These are phyloP conservation scores for Azolla pinnata DNA, from an alignment of 75 land plant genomes.

Conservation along the genomic window DNA sequence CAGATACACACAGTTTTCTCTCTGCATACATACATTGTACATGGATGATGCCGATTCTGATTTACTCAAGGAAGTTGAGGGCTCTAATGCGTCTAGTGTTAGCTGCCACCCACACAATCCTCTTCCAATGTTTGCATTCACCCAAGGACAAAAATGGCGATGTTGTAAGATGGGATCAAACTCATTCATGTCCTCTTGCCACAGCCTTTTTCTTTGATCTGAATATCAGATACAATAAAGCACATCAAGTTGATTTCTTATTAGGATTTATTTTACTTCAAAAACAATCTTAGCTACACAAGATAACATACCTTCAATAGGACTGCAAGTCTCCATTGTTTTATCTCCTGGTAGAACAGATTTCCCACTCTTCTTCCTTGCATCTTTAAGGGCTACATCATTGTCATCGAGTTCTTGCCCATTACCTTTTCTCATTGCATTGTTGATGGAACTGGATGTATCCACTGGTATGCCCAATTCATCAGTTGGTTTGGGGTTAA, in stretches of 20 bases:
- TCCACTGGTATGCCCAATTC: background rate
- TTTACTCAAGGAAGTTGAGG: constrained; percentile 5
- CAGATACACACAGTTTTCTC: background rate
- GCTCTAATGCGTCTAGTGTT: constrained; percentile 46
- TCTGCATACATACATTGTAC: constrained; percentile 16
- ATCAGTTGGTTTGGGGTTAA: too few relatives aligned
- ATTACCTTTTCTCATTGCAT: background rate
- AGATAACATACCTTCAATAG: background rate
- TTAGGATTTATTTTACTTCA: background rate
- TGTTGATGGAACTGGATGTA: background rate
- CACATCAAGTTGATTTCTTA: background rate
- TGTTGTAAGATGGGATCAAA: constrained; percentile 84
- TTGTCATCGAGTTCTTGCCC: background rate
- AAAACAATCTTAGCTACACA: background rate
- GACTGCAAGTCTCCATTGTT: background rate
- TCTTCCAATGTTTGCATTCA: constrained; percentile 30
- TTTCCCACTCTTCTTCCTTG: background rate
- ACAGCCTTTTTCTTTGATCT: background rate
- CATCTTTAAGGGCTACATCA: background rate
- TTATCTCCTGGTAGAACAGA: background rate
- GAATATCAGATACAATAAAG: background rate
- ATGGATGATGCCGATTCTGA: constrained; percentile 27
- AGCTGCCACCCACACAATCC: constrained; percentile 67
- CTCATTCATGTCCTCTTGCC: constrained; percentile 17
- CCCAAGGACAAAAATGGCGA: constrained; percentile 87